Evolutionary conservation across 2,329 filamentous ascomycete species (phyloP).

Genomic region (Trichoderma afroharzianum): DNA sequence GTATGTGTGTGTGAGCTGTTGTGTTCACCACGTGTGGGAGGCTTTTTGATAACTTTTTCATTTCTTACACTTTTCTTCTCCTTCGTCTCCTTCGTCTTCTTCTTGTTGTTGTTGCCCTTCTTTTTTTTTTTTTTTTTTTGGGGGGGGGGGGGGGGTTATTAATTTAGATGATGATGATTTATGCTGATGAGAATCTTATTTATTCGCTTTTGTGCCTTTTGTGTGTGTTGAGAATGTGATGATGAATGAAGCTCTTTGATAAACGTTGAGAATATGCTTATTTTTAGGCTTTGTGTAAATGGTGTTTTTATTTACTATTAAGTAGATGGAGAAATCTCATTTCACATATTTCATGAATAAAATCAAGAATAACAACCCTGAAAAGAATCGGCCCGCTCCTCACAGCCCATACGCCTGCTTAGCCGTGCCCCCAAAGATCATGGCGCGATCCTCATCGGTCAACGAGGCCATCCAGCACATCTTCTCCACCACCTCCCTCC

Average conservation of each 20-base stretch:
- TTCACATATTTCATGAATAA: not conserved
- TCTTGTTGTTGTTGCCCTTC: not conserved
- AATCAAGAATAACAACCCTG: not conserved
- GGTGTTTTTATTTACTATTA: not conserved
- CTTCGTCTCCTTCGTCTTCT: not conserved
- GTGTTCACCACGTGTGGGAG: not conserved
- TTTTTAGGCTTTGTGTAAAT: not conserved
- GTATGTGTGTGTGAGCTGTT: not conserved
- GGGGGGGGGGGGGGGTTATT: not conserved
- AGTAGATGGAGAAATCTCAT: not conserved
- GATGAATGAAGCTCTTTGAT: not conserved
- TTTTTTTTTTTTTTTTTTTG: too few relatives aligned
- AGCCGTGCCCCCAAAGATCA: constrained; percentile 71
- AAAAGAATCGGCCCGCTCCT: not conserved
- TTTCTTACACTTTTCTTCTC: not conserved
- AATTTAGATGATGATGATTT: constrained; percentile 11
- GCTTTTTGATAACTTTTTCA: not conserved
- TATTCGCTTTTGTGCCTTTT: not conserved
- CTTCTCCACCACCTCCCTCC: constrained; percentile 67
- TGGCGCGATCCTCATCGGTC: constrained; percentile 56
- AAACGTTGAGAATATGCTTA: not conserved
- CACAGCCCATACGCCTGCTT: constrained; percentile 63
- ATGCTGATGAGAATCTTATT: constrained; percentile 2
- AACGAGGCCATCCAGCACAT: constrained; percentile 63
- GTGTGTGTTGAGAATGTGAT: not conserved